Base-by-base conservation (phyloP, 139 green algal genomes). In the Chlorella ohadii region DNA sequence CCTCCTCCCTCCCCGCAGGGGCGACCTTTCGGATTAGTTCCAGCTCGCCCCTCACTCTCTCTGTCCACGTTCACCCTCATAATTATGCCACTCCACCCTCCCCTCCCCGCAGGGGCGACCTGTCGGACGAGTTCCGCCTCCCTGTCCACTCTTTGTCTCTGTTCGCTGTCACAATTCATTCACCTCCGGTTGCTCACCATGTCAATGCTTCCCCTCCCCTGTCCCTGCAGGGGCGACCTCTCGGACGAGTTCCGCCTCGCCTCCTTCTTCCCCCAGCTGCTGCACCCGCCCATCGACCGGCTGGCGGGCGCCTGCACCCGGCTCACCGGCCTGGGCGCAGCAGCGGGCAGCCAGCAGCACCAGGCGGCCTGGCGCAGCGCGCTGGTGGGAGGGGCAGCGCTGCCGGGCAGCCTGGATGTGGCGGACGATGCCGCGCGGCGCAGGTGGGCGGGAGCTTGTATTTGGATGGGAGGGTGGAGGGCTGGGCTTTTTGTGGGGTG, bases 191-290 rank as follows among this genome's bases (percentile, higher is more conserved):
- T n/a, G n/a, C n/a, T n/a, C n/a, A n/a, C n/a, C n/a, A n/a, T n/a
- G n/a, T n/a, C n/a, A n/a, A n/a, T n/a, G n/a, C n/a, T n/a, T n/a
- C n/a, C 28, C 72, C 20, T 16, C 39, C 56, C 39, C 25, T 13
- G 12, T 7, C 1, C 17, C 19, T 78, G 68, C 85, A 91, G 89
- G 44, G 95, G 95, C 17, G 95, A 98, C 72, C 88, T 91, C 1
- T 95, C 84, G 27, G 89, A 96, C 13, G 93, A 98, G 25, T 99
- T 99, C 87, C 92, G 89, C 36, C 96, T 98, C 72, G 90, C 88
- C 15, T 92, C 91, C 17, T 98, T 98, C 90, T 97, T 98, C 84
- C 95, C 95, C 17, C 87, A 89, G 65, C 67, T 70, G 20, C 4
- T 94, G 38, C 89, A 92, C 51, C 83, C 47, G 27, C 81, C 55